Evolutionary conservation across 495 filamentous ascomycete genomes (phyloP), one percentile per base, ranked within the genome.

Genomic region (Xylaria nigripes): DNA sequence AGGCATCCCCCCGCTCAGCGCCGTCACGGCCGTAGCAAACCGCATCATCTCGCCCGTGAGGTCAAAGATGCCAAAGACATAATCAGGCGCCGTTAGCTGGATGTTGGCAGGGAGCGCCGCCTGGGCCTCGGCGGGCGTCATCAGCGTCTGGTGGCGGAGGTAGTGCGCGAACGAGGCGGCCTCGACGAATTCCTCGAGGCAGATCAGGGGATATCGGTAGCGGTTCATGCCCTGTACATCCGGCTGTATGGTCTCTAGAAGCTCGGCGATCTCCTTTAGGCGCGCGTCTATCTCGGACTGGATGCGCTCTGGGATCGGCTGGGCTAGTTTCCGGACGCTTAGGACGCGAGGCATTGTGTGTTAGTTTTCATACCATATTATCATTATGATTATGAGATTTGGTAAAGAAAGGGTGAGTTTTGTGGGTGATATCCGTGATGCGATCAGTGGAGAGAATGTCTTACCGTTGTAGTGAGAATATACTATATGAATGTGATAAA

Each of bases 11-110:
- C 83, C 84, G 45, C 63, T 76, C 16, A 85, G 81, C 0, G 86
- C 86, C 61, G 89, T 86, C 18, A 80, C 78, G 15, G 87, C 89
- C 29, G 96, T 92, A 0, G 88, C 90, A 69, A 95, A 96, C 25
- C 90, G 78, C 93, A 98, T 98, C 72, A 97, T 77, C 69, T 98
- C 93, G 9, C 93, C 93, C 0, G 86, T 86, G 45, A 96, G 75
- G 68, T 98, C 93, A 60, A 95, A 96, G 7, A 98, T 71, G 5
- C 94, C 93, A 55, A 94, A 85, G 23, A 96, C 61, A 64, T 95
- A 97, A 67, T 98, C 93, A 8, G 91, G 83, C 23, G 81, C 76
- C 4, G 87, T 87, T n/a, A 88, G 66, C 13, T 69, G 61, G 38
- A 96, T 73, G 7, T 73, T 73, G 0, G 62, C 64, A 0, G 78